phyloP scores from a whole-genome alignment of 225 moss, liverwort and hornwort genomes.

The Bryoerythrophyllum caledonicum region DNA sequence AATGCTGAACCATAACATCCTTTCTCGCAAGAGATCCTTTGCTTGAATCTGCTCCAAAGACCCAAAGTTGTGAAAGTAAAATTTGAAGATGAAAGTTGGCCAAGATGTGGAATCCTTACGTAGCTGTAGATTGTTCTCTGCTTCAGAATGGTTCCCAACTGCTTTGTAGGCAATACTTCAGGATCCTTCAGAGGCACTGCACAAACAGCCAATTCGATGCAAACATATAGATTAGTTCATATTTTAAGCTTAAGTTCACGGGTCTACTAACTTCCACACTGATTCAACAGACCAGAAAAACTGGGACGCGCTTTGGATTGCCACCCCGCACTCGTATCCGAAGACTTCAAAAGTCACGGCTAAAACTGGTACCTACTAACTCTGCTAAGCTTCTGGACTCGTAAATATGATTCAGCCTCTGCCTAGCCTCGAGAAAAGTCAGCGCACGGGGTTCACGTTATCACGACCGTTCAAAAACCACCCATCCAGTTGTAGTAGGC shows the following conservation, averaged over 20 bases:
- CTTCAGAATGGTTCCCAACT: not conserved
- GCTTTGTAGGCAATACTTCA: not conserved
- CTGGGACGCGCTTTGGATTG: not conserved
- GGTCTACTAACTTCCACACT: not conserved
- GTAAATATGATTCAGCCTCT: not conserved
- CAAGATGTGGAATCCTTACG: conserved; percentile 7
- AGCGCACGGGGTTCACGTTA: not conserved
- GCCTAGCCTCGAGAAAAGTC: not conserved
- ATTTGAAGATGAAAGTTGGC: not conserved
- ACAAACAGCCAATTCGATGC: not conserved
- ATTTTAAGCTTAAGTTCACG: not conserved
- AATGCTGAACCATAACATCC: not conserved
- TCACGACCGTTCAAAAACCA: conserved; percentile 4
- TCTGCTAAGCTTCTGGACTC: not conserved
- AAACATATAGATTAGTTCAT: not conserved
- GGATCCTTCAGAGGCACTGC: not conserved
- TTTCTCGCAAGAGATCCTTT: not conserved
- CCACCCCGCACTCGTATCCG: not conserved
- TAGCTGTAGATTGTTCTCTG: not conserved
- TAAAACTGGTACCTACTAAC: not conserved
- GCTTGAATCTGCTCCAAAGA: not conserved
- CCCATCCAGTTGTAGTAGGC: not conserved
- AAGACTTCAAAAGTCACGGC: not conserved
- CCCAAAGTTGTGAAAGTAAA: not conserved
- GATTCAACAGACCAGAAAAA: not conserved